A percentile compares a stretch with the other conserved stretches of the same genome.
phyloP scores from a whole-genome alignment of 2,329 filamentous ascomycete genomes.

The Diaporthe humulicola region DNA sequence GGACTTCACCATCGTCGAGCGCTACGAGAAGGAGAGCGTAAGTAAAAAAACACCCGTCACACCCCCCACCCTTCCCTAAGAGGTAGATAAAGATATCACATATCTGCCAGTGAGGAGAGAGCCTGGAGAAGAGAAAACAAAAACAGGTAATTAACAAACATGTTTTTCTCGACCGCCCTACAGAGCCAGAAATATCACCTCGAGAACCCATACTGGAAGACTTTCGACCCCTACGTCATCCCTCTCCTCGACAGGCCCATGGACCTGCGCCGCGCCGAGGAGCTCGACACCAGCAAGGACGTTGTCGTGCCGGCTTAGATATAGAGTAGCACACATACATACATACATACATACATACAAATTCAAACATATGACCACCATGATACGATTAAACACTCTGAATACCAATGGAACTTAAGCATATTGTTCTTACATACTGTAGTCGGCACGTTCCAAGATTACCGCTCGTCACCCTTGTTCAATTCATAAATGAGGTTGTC shows the following conservation, averaged over 20 bases:
- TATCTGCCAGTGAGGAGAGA: not conserved
- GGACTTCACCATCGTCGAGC: conserved; percentile 82
- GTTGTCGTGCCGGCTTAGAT: conserved; percentile 53
- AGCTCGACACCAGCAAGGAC: conserved; percentile 70
- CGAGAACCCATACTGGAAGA: conserved; percentile 81
- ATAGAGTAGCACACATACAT: not conserved
- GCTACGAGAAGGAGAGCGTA: conserved; percentile 76
- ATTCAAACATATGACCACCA: not conserved
- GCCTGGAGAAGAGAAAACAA: not conserved
- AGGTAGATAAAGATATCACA: not conserved
- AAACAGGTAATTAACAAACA: conserved; percentile 20
- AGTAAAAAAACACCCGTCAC: conserved; percentile 44
- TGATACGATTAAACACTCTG: not conserved
- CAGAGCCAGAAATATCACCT: conserved; percentile 73
- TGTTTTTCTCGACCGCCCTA: not conserved
- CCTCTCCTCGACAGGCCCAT: conserved; percentile 77
- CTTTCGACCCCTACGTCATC: conserved; percentile 80
- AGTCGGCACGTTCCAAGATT: not conserved
- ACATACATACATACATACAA: not conserved
- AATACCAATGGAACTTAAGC: not conserved
- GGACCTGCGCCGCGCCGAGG: conserved; percentile 77
- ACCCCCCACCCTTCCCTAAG: too few species aligned
- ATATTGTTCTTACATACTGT: not conserved
- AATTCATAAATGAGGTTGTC: too few species aligned
- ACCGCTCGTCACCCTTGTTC: not conserved